phyloP scores from a whole-genome alignment of 2,329 filamentous ascomycete species.

The Trichothecium roseum region DNA sequence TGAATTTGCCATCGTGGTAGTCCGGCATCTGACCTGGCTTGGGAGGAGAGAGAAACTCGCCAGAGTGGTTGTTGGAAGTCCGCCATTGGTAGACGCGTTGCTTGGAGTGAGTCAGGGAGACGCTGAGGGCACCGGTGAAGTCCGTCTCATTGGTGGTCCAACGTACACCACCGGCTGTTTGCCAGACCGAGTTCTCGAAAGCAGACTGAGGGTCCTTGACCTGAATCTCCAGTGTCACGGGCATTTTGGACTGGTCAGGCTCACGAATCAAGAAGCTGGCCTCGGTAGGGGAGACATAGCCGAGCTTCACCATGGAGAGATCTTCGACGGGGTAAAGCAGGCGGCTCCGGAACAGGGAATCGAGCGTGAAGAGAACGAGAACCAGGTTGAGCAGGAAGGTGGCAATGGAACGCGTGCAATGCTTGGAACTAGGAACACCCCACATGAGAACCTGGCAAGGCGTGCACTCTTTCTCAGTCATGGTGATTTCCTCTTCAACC shows the following conservation, averaged over 20 bases:
- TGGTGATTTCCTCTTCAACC: conserved; percentile 50
- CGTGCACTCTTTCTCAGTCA: conserved; percentile 45
- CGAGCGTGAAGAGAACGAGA: conserved; percentile 59
- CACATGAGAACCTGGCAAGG: conserved; percentile 58
- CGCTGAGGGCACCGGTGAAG: conserved; percentile 61
- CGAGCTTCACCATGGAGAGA: conserved; percentile 76
- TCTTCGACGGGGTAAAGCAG: conserved; percentile 61
- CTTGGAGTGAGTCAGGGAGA: conserved; percentile 53
- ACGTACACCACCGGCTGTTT: conserved; percentile 52
- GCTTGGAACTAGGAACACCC: conserved; percentile 67
- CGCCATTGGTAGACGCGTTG: conserved; percentile 74
- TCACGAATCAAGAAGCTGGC: conserved; percentile 80
- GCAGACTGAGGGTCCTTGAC: conserved; percentile 39
- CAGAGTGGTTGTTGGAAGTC: conserved; percentile 77
- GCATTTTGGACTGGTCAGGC: conserved; percentile 63
- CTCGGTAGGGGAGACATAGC: conserved; percentile 71
- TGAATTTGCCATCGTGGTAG: conserved; percentile 60
- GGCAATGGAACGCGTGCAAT: conserved; percentile 50
- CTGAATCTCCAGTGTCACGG: conserved; percentile 60
- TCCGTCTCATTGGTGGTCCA: conserved; percentile 69
- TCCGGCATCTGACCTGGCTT: conserved; percentile 52
- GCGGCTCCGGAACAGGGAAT: conserved; percentile 67
- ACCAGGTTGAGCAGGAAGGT: conserved; percentile 64
- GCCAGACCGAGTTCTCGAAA: conserved; percentile 53
- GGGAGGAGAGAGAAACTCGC: conserved; percentile 71